A percentile compares a stretch with the other conserved stretches of the same genome.
Conservation (phyloP, 1,284 basidiomycete species). For the Mycosarcoma mackinlayi region DNA sequence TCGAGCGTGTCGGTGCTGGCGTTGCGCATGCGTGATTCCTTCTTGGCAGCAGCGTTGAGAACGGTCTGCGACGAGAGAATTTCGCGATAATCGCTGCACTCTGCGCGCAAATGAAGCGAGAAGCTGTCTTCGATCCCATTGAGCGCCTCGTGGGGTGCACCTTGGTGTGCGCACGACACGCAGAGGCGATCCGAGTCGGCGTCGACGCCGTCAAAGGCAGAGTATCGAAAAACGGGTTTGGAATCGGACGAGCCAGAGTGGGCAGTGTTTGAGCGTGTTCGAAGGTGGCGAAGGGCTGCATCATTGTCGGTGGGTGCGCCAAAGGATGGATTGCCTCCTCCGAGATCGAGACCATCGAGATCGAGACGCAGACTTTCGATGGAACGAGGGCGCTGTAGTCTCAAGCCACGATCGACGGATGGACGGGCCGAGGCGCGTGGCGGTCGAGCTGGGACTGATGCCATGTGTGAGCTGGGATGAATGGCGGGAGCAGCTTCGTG, state of each 20-base stretch:
- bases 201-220: constrained; percentile 10
- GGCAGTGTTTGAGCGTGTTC: constrained; percentile 27
- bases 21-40: constrained; percentile 11
- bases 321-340: constrained; percentile 33
- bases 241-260: not conserved
- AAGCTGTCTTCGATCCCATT: constrained; percentile 52
- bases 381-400: constrained; percentile 28
- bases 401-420: not conserved
- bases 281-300: constrained; percentile 8
- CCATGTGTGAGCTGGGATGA: not conserved
- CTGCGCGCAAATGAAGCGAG: constrained; percentile 51
- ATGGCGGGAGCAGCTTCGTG: not conserved
- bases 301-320: constrained; percentile 1
- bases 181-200: constrained; percentile 8
- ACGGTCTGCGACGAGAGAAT: constrained; percentile 50
- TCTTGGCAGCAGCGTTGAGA: constrained; percentile 31
- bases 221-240: not conserved
- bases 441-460: not conserved
- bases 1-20: constrained; percentile 3
- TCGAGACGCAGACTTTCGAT: constrained; percentile 48
- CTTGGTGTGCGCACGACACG: constrained; percentile 1
- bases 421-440: not conserved
- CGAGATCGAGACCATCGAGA: constrained; percentile 59
- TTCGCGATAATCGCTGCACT: constrained; percentile 57
- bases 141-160: constrained; percentile 1